Percentiles rank a stretch among this genome's conserved stretches.
phyloP scores from a whole-genome alignment of 2,329 filamentous ascomycete species.

The Incumbomyces lentus region DNA sequence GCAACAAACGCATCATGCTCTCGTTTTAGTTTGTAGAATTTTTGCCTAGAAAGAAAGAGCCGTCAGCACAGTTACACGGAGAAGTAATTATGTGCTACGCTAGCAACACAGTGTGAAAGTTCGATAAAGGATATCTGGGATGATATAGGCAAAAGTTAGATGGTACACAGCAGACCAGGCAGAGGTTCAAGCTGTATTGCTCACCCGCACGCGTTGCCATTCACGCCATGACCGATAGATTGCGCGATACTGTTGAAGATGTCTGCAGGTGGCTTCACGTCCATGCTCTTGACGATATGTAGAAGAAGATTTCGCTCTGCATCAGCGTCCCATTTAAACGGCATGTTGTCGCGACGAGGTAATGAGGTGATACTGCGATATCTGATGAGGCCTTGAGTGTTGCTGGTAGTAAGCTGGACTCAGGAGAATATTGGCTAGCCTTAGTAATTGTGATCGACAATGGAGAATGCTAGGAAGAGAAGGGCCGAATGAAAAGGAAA shows the following conservation, averaged over 20 bases:
- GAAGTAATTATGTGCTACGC: neutral
- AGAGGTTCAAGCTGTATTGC: neutral
- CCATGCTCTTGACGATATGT: conserved; percentile 9
- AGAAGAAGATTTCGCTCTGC: conserved; percentile 15
- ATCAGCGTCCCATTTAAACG: conserved; percentile 17
- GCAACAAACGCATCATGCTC: conserved; percentile 15
- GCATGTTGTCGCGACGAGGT: conserved; percentile 9
- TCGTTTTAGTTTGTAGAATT: conserved; percentile 21
- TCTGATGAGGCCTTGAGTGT: no score
- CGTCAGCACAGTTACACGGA: conserved; percentile 9
- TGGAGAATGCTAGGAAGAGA: no score
- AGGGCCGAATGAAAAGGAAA: no score
- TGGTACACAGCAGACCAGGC: no score
- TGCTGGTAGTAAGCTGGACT: no score
- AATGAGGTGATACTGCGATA: no score
- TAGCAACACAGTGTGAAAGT: neutral
- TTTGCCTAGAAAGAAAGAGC: conserved; percentile 12
- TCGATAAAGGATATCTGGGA: no score
- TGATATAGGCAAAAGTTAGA: no score
- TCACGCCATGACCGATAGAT: conserved; percentile 16
- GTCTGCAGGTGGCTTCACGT: conserved; percentile 2
- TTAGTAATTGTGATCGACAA: no score
- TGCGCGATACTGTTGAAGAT: conserved; percentile 8
- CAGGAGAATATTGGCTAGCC: no score
- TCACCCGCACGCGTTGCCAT: conserved; percentile 17